Conservation (phyloP, 192 early-diverging fungal species). For the Backusella psychrophila region DNA sequence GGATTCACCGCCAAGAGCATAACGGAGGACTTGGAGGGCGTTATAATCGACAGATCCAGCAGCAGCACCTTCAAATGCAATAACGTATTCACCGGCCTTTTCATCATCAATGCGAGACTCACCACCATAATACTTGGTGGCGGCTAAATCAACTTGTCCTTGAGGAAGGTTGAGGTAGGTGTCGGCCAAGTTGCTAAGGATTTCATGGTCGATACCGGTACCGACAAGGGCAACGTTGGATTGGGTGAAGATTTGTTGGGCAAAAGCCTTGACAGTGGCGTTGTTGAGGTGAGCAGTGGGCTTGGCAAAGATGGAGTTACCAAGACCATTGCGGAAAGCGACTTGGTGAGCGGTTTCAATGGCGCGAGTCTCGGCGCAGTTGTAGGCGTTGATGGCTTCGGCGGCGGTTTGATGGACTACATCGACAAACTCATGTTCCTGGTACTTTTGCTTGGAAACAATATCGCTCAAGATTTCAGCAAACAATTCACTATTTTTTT, state of each 20-base stretch:
- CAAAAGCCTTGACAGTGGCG: slow-evolving; percentile 72
- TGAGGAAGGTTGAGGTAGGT: slow-evolving; percentile 46
- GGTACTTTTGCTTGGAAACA: slow-evolving; percentile 75
- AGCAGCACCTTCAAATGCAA: slow-evolving; percentile 79
- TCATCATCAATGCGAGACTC: slow-evolving; percentile 74
- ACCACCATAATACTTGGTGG: slow-evolving; percentile 81
- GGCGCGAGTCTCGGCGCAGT: slow-evolving; percentile 61
- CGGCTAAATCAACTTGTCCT: slow-evolving; percentile 21
- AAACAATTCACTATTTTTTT: slow-evolving; percentile 57
- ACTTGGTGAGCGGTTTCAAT: slow-evolving; percentile 82
- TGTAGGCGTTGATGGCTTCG: slow-evolving; percentile 65
- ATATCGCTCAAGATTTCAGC: slow-evolving; percentile 81
- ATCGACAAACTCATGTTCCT: slow-evolving; percentile 85
- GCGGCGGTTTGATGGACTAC: slow-evolving; percentile 57
- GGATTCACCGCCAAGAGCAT: slow-evolving; percentile 58
- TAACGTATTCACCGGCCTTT: slow-evolving; percentile 61
- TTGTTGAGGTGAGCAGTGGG: slow-evolving; percentile 61
- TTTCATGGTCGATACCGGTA: slow-evolving; percentile 73
- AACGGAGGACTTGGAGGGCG: slow-evolving; percentile 60
- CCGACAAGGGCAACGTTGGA: slow-evolving; percentile 84
- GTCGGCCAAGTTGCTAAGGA: slow-evolving; percentile 67
- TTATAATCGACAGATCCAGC: slow-evolving; percentile 58
- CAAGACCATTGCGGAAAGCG: slow-evolving; percentile 93
- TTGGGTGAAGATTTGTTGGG: slow-evolving; percentile 64
- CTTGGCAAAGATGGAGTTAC: slow-evolving; percentile 89